These are phyloP conservation scores for Colletotrichum truncatum DNA, from an alignment of 2,329 filamentous ascomycete genomes.

Conservation along the genomic window DNA sequence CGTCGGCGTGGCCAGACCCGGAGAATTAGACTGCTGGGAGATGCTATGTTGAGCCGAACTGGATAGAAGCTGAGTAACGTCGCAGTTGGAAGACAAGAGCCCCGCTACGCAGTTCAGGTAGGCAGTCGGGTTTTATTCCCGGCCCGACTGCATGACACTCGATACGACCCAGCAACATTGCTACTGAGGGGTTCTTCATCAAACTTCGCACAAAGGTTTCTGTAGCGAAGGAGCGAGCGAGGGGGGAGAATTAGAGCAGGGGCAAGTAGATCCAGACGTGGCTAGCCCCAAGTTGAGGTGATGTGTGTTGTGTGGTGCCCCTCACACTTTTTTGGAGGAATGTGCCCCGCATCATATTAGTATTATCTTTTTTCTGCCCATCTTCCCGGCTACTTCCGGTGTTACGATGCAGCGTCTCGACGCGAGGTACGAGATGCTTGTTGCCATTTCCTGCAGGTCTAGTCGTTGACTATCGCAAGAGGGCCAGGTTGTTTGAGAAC, in stretches of 20 bases:
- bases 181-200: background rate
- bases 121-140: background rate
- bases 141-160: conserved; percentile 3
- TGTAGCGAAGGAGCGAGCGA: background rate
- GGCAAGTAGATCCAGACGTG: no score
- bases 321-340: no score
- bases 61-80: conserved; percentile 1
- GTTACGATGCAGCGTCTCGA: background rate
- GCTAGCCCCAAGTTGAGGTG: no score
- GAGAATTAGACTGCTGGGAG: background rate
- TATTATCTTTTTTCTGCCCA: conserved; percentile 35
- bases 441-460: conserved; percentile 6
- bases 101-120: background rate
- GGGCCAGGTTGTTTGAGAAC: background rate
- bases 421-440: background rate
- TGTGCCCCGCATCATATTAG: conserved; percentile 9
- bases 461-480: background rate
- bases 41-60: background rate
- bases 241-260: background rate
- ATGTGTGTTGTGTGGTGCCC: no score
- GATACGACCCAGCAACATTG: background rate
- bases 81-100: background rate
- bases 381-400: conserved; percentile 28
- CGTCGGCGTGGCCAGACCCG: background rate
- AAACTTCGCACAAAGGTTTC: background rate